Base-by-base conservation (phyloP, 1,284 basidiomycete species). In the Ceratobasidium sp. region DNA sequence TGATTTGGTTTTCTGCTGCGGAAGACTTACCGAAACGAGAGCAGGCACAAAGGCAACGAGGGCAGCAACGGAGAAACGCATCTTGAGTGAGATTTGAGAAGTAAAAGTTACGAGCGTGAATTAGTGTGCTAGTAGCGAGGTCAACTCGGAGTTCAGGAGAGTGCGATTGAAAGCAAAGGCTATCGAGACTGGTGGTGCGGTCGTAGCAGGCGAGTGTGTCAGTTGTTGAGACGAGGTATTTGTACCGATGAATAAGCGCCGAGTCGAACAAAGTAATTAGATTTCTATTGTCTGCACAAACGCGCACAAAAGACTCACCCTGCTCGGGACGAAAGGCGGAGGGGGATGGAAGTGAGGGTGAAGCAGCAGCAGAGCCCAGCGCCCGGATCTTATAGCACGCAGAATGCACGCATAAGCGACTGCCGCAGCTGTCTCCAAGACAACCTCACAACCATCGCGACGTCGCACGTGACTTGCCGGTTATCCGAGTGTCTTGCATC, bases 51-150 rank as follows among this genome's bases (percentile, higher is more conserved):
- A 48, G 62, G 54, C 65, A 27, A 67, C 51, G n/a, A 67, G 27
- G 22, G 67, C 73, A 57, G 69, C 69, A 59, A 56, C 53, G 50
- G 73, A 73, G 77, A 77, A 76, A 50, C 66, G 64, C 75, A 77
- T 77, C 9, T 3, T 60, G 66, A 67, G 44, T 56, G 31, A 53
- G 47, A 45, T 31, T 41, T 48, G 47, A 33, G 27, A 36, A 19
- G 45, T n/a, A 41, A 33, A 72, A 29, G 60, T 47, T 27, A 33
- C 45, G 31, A 14, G 41, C 31, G 31, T 47, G 31, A 36, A 44
- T 27, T 44, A 15, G 31, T 66, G 51, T 14, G 65, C 48, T 60
- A 36, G 36, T 54, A 57, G 60, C 36, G 57, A 57, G 74, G 60
- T 75, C 56, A 62, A 67, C 64, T 54, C 63, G 73, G 59, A 47